Base-by-base conservation (phyloP, 2,329 filamentous ascomycete species). In the Fusarium bactridioides region DNA sequence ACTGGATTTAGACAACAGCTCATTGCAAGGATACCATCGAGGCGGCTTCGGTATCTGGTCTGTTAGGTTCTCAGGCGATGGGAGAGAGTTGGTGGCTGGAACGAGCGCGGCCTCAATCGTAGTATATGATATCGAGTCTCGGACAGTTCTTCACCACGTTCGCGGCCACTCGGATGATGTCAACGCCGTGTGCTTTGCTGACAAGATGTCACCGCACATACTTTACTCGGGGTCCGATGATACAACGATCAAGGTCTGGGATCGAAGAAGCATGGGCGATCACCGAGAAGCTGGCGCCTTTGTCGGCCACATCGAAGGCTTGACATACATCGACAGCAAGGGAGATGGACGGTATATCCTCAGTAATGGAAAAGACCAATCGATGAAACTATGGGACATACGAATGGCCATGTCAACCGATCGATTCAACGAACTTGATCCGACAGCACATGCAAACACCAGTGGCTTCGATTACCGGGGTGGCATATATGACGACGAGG, bases 181-280 rank as follows among this genome's bases (percentile, higher is more conserved):
- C 61, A 99, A 98, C 76, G 96, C 96, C 9, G 96, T 99, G 2
- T 98, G 95, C 81, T 98, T 97, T 78, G 96, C 94, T 2, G 95
- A 98, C 81, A 91, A 91, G 68, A 88, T 89, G 35, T 97, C 94
- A 1, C 95, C 96, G 3, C 95, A 99, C 79, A 95, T 98, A 68
- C 86, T 99, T 6, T 98, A 98, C 82, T 98, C 95, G 1, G 96
- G 96, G 25, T 97, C 94, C 0, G 96, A 99, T 78, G 96, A 99
- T 79, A 92, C 93, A 5, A 97, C 94, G 2, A 89, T 98, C 77
- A 97, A 97, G 78, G 94, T 99, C 5, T 99, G 96, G 96, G 96
- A 99, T 79, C 89, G 95, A 53, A 89, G 96, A 83, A 95, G 92
- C 81, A 95, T 98, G 86, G 94, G 93, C 44, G 94, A 97, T 77